Base-by-base conservation (phyloP, 108 stramenopile species). In the Conticribra weissflogii region DNA sequence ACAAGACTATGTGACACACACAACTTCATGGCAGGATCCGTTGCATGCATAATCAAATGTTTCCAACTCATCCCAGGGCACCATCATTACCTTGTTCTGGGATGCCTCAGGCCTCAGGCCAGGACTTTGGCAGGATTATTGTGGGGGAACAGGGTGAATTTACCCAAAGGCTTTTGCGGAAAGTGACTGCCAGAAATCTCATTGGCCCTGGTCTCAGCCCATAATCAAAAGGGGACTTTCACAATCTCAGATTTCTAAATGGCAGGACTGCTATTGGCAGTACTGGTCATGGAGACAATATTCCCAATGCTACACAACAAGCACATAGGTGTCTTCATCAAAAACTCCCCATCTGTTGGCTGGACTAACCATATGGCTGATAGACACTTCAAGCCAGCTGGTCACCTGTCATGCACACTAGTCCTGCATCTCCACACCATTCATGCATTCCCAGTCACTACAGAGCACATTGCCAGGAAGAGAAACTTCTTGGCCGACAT, bases 111-210 rank as follows among this genome's bases (percentile, higher is more conserved):
- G 59, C 0, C 45, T 12, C n/a, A n/a, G n/a, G n/a, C n/a, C n/a
- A n/a, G 3, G 81, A 77, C 1, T 47, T 55, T 4, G 76, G 76
- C 0, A 77, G 77, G 22, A 49, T 78, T 0, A 51, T 71, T 16
- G 2, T 71, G 0, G 69, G 69, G 0, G 69, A 71, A 60, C 0
- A 0, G 3, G 30, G 33, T 2, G 47, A 2, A 17, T 32, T 0
- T 51, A 3, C 69, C 69, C 0, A 71, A 29, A 1, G 59, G 59
- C 0, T 71, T 71, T 27, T 30, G 59, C 0, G 0, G 59, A 23
- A 51, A 59, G 15, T 71, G 69, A 49, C 71, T 81, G 0, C 8
- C 12, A 41, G 8, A 9, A 41, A 5, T 41, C 12, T 9, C 12
- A 9, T 41, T 5, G 12, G 12, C 5, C 36, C 12, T 12, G 5